Conservation (phyloP, 2,329 filamentous ascomycete genomes). For the Emericellopsis atlantica region DNA sequence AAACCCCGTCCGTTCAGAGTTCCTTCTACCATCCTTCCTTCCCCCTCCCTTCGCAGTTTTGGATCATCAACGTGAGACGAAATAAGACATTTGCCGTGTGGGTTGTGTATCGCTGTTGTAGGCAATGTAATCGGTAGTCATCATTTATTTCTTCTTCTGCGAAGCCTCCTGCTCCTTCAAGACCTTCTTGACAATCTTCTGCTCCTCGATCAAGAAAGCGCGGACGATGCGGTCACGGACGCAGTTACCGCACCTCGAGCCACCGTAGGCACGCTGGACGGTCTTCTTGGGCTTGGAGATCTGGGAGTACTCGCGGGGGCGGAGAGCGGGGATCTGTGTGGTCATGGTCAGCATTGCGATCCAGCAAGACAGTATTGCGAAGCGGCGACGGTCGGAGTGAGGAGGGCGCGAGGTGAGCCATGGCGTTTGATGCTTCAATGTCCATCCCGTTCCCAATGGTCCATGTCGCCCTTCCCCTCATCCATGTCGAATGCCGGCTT, state of each 20-base stretch:
- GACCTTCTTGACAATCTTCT: conserved; percentile 99
- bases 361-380: neutral
- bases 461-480: neutral
- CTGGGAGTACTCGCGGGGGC: conserved; percentile 92
- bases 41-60: neutral
- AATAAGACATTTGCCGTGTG: neutral
- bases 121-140: neutral
- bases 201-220: conserved; percentile 99
- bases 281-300: conserved; percentile 99
- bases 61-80: neutral
- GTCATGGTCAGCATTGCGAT: neutral
- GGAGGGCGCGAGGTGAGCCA: neutral
- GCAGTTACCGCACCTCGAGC: conserved; percentile 96
- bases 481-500: neutral
- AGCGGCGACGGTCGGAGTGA: neutral
- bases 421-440: neutral
- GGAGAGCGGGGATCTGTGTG: conserved; percentile 78
- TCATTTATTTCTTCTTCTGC: conserved; percentile 55
- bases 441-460: neutral
- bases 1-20: neutral
- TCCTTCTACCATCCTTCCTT: neutral
- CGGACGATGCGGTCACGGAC: conserved; percentile 96
- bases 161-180: conserved; percentile 90
- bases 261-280: conserved; percentile 95
- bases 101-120: neutral